Evolutionary conservation across 805 yeast genomes (phyloP), one percentile per base, ranked within the genome.

Genomic region (Yarrowia divulgata): DNA sequence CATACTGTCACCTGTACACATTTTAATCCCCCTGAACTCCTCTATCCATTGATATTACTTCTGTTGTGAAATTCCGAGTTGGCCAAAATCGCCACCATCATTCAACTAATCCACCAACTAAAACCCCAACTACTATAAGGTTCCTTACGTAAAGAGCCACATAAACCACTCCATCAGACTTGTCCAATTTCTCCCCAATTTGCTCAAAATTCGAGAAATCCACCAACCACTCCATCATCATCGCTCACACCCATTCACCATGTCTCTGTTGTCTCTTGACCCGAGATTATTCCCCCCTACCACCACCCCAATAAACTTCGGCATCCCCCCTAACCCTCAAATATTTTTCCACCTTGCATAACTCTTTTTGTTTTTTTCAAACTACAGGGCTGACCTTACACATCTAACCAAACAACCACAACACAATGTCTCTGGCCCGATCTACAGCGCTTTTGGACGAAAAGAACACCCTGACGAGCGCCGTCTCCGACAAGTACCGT

Each of bases 401-500:
- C 18, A 14, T 10, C 39, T 14, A 29, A 37, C 23, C 45, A 39
- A 23, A 23, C 63, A 23, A 45, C 40, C 9, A 19, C 29, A 10
- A 40, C 48, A 60, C 29, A 8, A 63, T 63, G 68, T 63, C 68
- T 34, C 68, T 73, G 39, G 68, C 72, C 37, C 71, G 71, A 49
- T 75, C 74, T 54, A 66, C 68, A 49, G 69, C 55, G 45, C 73
- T 91, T 70, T 82, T 92, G 73, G 87, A 87, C 73, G 88, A 88
- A 71, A 91, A 87, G 77, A 92, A 92, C 78, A 84, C 87, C 50
- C 83, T 92, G 72, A 82, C 82, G 73, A 87, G 83, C 39, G 71
- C 83, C 18, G 88, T 89, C 12, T 77, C 91, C 35, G 94, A 89
- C 73, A 93, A 93, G 80, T 93, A 93, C 80, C 85, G 97, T 79